Evolutionary conservation across 495 filamentous ascomycete genomes (phyloP).

Genomic region (Xylaria telfairii): DNA sequence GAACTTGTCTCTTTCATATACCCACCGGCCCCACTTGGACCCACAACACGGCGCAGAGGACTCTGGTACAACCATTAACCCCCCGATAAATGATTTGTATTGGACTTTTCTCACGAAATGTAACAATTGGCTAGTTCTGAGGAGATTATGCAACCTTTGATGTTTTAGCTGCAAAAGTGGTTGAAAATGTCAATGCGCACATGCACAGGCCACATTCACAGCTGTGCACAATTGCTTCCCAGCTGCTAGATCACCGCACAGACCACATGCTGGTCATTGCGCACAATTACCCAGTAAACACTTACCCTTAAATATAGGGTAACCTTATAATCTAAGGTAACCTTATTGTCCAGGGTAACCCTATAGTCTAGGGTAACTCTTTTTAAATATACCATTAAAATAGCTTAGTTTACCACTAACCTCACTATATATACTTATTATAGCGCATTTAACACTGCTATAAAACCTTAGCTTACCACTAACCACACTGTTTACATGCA

Average conservation of each 20-base stretch:
- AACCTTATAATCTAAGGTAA: neutral
- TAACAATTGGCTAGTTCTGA: neutral
- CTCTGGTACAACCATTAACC: neutral
- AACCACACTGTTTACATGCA: too few species aligned
- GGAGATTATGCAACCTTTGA: neutral
- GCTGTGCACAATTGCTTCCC: neutral
- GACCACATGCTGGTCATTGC: neutral
- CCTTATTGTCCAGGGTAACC: neutral
- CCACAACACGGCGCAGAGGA: neutral
- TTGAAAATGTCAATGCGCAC: neutral
- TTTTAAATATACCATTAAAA: neutral
- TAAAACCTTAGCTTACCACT: too few species aligned
- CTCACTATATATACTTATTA: too few species aligned
- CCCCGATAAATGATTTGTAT: conserved; percentile 6
- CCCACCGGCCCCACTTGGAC: conserved; percentile 7
- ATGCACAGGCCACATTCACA: neutral
- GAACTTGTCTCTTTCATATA: conserved; percentile 13
- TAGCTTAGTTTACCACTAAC: too few species aligned
- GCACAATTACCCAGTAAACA: neutral
- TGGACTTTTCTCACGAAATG: neutral
- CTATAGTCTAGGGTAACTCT: neutral
- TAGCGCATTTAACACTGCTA: too few species aligned
- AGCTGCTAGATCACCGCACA: neutral
- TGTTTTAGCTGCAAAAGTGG: neutral
- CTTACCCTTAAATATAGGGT: neutral